Base-by-base conservation (phyloP, 805 yeast species). In the Metschnikowia noctiluminum region DNA sequence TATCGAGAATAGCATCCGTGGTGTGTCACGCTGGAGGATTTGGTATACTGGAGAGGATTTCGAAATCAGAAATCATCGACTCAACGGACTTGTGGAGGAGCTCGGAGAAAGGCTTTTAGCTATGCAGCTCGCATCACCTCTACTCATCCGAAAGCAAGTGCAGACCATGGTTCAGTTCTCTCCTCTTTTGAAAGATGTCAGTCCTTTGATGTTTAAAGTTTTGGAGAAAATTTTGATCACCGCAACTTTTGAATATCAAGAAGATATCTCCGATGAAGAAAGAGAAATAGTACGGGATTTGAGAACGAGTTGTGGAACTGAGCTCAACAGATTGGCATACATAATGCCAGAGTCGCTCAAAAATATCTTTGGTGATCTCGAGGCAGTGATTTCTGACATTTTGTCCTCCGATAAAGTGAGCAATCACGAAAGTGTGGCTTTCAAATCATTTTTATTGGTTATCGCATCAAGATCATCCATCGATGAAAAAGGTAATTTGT, bases 121-220 rank as follows among this genome's bases (percentile, higher is more conserved):
- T 34, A 79, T 94, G 75, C 81, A 84, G 48, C 76, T 88, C 26
- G 80, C 84, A 28, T 91, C 90, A 51, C 97, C 97, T 1, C 76
- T 87, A 54, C 69, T 94, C 34, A 76, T 87, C 53, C 80, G 96
- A 56, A 90, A 89, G 59, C 87, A 89, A 60, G 85, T 90, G 14
- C 98, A 94, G 66, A 88, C 96, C 13, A 75, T 90, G 57, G 98
- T 95, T 14, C 96, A 92, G 64, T 94, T 94, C 63, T 87, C 97
- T 13, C 97, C 98, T 1, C 73, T 90, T 52, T 72, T 94, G 53
- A 89, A 89, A 61, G 94, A 87, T 54, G 83, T 80, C 9, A 82
- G 82, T 40, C 79, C 78, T 9, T 71, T 90, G 42, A 82, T 94
- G 80, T 88, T 94, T 66, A 79, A 82, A 48, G 87, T 94, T 11